phyloP scores from a whole-genome alignment of 2,329 filamentous ascomycete species.

The Amesomyces nigricolor region DNA sequence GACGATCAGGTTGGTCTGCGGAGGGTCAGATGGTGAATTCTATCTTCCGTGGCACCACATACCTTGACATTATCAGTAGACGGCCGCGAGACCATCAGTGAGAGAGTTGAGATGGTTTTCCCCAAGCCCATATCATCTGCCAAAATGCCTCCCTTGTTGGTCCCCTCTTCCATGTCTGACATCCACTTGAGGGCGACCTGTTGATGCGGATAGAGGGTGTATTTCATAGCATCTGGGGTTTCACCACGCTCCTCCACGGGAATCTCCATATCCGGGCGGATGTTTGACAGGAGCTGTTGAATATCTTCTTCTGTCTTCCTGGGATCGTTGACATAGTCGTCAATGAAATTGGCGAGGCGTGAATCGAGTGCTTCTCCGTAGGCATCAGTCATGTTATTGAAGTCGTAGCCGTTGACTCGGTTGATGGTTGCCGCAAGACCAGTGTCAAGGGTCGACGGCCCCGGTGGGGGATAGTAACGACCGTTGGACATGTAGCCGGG shows the following conservation, averaged over 20 bases:
- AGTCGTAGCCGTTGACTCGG: slow-evolving; percentile 37
- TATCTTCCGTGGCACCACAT: neutral
- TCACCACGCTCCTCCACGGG: slow-evolving; percentile 56
- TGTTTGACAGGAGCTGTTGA: slow-evolving; percentile 64
- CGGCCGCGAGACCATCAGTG: slow-evolving; percentile 66
- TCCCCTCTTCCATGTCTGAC: slow-evolving; percentile 64
- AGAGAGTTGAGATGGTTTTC: slow-evolving; percentile 77
- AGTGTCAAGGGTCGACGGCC: neutral
- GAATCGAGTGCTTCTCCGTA: slow-evolving; percentile 35
- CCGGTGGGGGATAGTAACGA: slow-evolving; percentile 14
- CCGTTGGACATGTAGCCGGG: slow-evolving; percentile 22
- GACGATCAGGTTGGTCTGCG: slow-evolving; percentile 69
- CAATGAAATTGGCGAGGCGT: slow-evolving; percentile 31
- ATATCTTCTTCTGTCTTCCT: slow-evolving; percentile 55
- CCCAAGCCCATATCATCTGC: slow-evolving; percentile 80
- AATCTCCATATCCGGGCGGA: slow-evolving; percentile 64
- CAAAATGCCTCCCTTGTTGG: slow-evolving; percentile 72
- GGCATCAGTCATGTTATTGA: slow-evolving; percentile 31
- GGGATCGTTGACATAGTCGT: slow-evolving; percentile 36
- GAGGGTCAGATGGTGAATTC: neutral
- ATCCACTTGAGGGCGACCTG: slow-evolving; percentile 73
- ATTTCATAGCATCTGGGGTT: slow-evolving; percentile 63
- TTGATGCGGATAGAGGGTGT: slow-evolving; percentile 73
- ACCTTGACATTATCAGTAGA: slow-evolving; percentile 49
- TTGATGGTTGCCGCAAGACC: slow-evolving; percentile 34